Base-by-base conservation (phyloP, 75 land plant genomes). In the Adiantum capillusveneris region DNA sequence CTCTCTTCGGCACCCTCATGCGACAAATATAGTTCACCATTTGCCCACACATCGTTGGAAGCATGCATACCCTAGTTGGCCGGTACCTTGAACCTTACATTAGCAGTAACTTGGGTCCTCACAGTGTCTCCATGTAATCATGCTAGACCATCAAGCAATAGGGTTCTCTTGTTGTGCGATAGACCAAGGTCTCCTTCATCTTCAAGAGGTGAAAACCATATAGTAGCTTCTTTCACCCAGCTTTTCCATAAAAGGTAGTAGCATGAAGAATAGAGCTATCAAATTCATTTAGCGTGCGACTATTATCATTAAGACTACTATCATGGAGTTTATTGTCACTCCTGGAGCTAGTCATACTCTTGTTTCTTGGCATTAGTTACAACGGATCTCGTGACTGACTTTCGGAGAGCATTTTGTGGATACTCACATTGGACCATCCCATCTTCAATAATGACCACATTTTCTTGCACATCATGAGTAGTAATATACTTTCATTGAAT, bases 11-110 rank as follows among this genome's bases (percentile, higher is more conserved):
- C 20, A 66, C 48, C 1, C 30, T 46, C 68, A 80, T 14, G 37
- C 94, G 60, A 43, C 98, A 92, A 0, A 86, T 88, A 80, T 88
- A 92, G 14, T 89, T 94, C 3, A 64, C 75, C 64, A 64, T 81
- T 11, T 88, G 88, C 0, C 92, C 92, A 2, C 71, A 26, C 12
- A 17, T 63, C 39, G 7, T 20, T 39, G 25, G 31, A 41, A 27
- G 24, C 34, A n/a, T 46, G 59, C 11, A 28, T 62, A 31, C 74
- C 44, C 6, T 76, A 18, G 22, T 50, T 56, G 21, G 56, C 29
- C 0, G 93, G 88, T 22, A 81, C 83, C 28, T 39, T 44, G 45
- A 85, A 88, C 34, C 88, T 76, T 57, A 79, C 67, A 52, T 79
- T 69, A 2, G 77, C 59, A 18, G 75, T 0, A 29, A 62, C 80